Evolutionary conservation across 768 basidiomycete species (phyloP).

Genomic region (Lactarius quietus): DNA sequence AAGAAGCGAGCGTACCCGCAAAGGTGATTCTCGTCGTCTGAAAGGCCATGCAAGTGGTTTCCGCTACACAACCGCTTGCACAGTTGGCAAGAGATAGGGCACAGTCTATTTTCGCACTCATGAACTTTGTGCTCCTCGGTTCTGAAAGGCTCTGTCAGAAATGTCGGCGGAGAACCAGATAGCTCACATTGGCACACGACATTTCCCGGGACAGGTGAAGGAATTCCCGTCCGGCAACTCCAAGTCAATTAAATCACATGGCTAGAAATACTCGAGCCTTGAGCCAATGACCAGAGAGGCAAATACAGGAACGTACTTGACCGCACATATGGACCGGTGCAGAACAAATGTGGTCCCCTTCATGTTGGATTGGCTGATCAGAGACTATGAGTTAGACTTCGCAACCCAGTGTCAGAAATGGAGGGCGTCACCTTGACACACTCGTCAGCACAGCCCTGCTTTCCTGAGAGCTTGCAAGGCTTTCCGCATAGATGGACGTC

Average conservation of each 20-base stretch:
- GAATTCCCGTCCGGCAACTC: slow-evolving; percentile 12
- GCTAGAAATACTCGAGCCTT: slow-evolving; percentile 8
- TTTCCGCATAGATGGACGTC: slow-evolving; percentile 53
- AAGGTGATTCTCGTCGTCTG: slow-evolving; percentile 43
- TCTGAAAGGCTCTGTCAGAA: slow-evolving; percentile 32
- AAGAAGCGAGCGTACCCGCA: slow-evolving; percentile 47
- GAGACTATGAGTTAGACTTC: background rate
- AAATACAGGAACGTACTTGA: slow-evolving; percentile 35
- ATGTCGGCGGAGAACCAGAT: background rate
- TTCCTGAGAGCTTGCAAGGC: slow-evolving; percentile 43
- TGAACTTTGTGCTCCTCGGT: slow-evolving; percentile 45
- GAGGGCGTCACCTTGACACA: slow-evolving; percentile 46
- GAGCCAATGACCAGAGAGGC: background rate
- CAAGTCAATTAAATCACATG: slow-evolving; percentile 22
- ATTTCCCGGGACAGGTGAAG: slow-evolving; percentile 19
- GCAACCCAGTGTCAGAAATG: background rate
- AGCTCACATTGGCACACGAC: slow-evolving; percentile 19
- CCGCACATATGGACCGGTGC: slow-evolving; percentile 55
- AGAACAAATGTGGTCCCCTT: slow-evolving; percentile 51
- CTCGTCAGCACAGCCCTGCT: slow-evolving; percentile 47
- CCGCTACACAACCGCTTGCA: slow-evolving; percentile 52
- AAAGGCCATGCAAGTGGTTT: slow-evolving; percentile 51
- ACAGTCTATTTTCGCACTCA: slow-evolving; percentile 49
- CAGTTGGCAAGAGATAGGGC: slow-evolving; percentile 52
- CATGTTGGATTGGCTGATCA: slow-evolving; percentile 47